Percentiles rank a stretch among this genome's conserved stretches.
phyloP scores from a whole-genome alignment of 2,329 filamentous ascomycete genomes.

The Fusarium secorum region DNA sequence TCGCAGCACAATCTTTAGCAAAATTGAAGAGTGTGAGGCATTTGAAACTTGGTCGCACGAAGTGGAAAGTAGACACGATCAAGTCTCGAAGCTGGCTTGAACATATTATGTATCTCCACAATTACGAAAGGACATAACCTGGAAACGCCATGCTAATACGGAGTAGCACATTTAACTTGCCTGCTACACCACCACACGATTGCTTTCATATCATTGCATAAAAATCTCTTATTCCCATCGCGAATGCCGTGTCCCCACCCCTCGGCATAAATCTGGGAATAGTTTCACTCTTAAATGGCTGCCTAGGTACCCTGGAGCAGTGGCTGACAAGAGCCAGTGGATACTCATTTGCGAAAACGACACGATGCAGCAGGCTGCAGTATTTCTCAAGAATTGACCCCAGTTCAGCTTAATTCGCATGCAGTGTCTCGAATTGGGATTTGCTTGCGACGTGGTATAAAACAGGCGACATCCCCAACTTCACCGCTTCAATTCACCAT shows the following conservation, averaged over 20 bases:
- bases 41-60: accelerated
- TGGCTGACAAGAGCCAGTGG: constrained; percentile 12
- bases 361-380: neutral
- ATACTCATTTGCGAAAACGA: constrained; percentile 9
- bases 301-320: neutral
- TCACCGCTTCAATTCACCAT: neutral
- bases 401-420: neutral
- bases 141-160: accelerated
- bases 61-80: accelerated
- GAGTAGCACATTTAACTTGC: neutral
- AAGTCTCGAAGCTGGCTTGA: accelerated
- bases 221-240: accelerated
- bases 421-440: neutral
- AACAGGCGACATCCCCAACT: neutral
- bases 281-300: neutral
- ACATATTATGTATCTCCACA: accelerated
- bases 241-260: accelerated
- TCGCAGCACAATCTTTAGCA: accelerated
- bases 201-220: accelerated
- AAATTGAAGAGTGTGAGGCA: accelerated
- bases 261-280: neutral
- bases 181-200: accelerated
- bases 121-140: accelerated
- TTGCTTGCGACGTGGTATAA: constrained; percentile 3
- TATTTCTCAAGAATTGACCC: too few relatives aligned